Base-by-base conservation (phyloP, 139 green algal genomes). In the Chlamydomonas schloesseri region DNA sequence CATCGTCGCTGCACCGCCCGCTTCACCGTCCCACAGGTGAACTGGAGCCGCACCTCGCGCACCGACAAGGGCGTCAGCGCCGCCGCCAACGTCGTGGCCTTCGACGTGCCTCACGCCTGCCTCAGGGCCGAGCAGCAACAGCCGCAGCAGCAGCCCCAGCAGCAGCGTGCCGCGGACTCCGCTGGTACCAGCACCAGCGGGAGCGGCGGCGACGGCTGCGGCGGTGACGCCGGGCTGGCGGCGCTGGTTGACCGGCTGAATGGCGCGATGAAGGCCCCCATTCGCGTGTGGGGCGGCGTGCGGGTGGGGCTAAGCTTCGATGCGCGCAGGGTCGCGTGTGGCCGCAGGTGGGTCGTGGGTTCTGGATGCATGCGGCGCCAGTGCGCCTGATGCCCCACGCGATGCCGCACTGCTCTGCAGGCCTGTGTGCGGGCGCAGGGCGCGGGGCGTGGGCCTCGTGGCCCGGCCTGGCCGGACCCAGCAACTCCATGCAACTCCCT, bases 51-150 rank as follows among this genome's bases (percentile, higher is more conserved):
- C 0, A 95, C 97, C 1, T 97, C 97, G 5, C 92, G 97, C 24
- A 99, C 97, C 33, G 97, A 99, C 94, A 98, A 98, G 90, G 97
- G 97, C 42, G 97, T 99, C 65, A 96, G 90, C 83, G 97, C 97
- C 1, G 83, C 91, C 86, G 47, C 79, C 93, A 65, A 90, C 87
- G 55, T 95, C 94, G 88, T 83, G 34, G 36, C 78, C 2, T 23
- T 75, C 14, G 55, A 76, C 20, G 23, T 73, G 17, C 71, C 82
- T 2, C 34, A 42, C 10, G 36, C 29, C 33, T 14, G 15, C 24
- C 10, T 47, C 1, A 17, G 21, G 4, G 74, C 5, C 37, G 55
- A 13, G n/a, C 73, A n/a, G 73, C 47, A 79, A 31, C 88, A 86
- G 24, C n/a, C 86, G 55, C 75, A 69, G 75, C 42, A 34, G 33